Base-by-base conservation (phyloP, 805 yeast genomes). In the Diddensiella santjacobensis region DNA sequence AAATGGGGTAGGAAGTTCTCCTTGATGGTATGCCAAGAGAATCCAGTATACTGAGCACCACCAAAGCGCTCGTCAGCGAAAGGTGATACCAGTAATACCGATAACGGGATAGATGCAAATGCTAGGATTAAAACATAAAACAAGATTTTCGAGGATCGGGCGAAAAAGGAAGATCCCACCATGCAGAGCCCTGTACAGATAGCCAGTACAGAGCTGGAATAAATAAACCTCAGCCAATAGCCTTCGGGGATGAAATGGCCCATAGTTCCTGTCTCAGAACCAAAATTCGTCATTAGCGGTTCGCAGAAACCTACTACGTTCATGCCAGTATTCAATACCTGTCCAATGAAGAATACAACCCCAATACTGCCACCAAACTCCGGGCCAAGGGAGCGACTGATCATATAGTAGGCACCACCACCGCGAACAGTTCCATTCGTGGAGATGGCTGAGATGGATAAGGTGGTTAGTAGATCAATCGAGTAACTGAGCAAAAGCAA, bases 301-400 rank as follows among this genome's bases (percentile, higher is more conserved):
- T 93, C 98, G 42, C 90, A 83, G 54, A 93, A 80, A 68, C 99
- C 99, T 2, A 90, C 96, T 38, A 93, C 96, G 65, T 93, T 93
- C 74, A 93, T 77, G 37, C 96, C 89, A 42, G 47, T 44, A 64
- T 93, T 93, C 49, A 93, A 72, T 5, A 90, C 89, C 69, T 93
- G 99, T 0, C 99, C 99, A 45, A 93, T 73, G 61, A 84, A 95
- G 65, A 93, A 93, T 20, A 93, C 91, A 23, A 93, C 74, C 1
- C 99, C 99, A 54, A 93, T 91, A 3, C 96, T 85, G 2, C 99
- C 99, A 22, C 99, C 99, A 67, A 93, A 93, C 64, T 93, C 99
- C 2, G 97, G 96, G 0, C 99, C 99, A 52, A 93, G 70, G 29
- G 96, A 84, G 56, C 99, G 75, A 29, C 96, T 85, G 51, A 93